These are phyloP conservation scores for Phytophthora constricta DNA, from an alignment of 352 stramenopile genomes.

Conservation along the genomic window DNA sequence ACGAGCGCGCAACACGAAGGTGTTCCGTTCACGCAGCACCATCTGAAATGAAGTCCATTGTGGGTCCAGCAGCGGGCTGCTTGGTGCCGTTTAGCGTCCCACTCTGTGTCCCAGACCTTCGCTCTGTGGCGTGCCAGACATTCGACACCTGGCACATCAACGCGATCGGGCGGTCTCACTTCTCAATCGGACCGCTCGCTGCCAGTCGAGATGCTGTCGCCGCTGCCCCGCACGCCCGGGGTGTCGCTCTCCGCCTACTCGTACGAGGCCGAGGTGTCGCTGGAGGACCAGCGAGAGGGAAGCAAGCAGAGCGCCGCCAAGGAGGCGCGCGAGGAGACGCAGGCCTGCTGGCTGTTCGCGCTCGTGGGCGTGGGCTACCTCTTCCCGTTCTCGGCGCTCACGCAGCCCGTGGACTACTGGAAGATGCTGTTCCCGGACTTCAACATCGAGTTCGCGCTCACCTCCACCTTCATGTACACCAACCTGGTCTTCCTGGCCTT, in stretches of 20 bases:
- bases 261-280: slow-evolving; percentile 38
- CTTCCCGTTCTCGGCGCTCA: slow-evolving; percentile 89
- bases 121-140: neutral
- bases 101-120: slow-evolving; percentile 10
- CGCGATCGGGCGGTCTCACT: neutral
- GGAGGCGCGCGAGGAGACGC: slow-evolving; percentile 52
- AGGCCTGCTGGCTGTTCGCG: slow-evolving; percentile 69
- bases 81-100: neutral
- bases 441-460: slow-evolving; percentile 89
- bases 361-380: slow-evolving; percentile 84
- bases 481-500: slow-evolving; percentile 73
- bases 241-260: slow-evolving; percentile 41
- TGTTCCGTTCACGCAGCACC: slow-evolving; percentile 67
- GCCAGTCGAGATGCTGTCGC: slow-evolving; percentile 57
- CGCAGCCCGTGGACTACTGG: slow-evolving; percentile 91
- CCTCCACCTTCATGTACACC: slow-evolving; percentile 86
- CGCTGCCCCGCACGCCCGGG: slow-evolving; percentile 55
- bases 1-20: slow-evolving; percentile 58
- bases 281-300: slow-evolving; percentile 40
- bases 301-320: slow-evolving; percentile 33
- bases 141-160: neutral
- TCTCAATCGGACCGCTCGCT: neutral
- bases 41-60: no score
- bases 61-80: no score
- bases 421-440: slow-evolving; percentile 85